These are phyloP conservation scores for Strigomonas culicis DNA, from an alignment of 208 protist genomes.

Conservation along the genomic window DNA sequence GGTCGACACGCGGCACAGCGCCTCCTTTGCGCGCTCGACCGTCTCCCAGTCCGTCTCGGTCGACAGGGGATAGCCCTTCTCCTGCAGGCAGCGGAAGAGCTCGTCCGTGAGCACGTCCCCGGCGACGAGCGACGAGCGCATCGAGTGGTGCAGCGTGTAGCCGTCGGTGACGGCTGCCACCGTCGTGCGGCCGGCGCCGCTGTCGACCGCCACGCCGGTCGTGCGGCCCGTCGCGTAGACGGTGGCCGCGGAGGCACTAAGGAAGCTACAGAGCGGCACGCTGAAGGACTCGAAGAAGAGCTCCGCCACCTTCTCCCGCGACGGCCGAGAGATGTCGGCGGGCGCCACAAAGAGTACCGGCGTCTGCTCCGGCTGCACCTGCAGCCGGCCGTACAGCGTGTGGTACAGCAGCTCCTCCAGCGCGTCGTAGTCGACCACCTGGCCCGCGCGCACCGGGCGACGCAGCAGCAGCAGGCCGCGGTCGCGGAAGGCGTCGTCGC, in stretches of 20 bases:
- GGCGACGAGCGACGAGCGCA: constrained; percentile 56
- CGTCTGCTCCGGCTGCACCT: constrained; percentile 46
- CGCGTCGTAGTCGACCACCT: constrained; percentile 66
- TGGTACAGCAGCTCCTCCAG: constrained; percentile 87
- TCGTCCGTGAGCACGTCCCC: constrained; percentile 81
- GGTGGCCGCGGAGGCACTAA: constrained; percentile 92
- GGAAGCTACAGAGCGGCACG: constrained; percentile 91
- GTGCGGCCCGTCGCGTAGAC: constrained; percentile 97
- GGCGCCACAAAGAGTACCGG: constrained; percentile 97
- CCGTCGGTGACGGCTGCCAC: constrained; percentile 98
- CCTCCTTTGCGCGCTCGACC: constrained; percentile 81
- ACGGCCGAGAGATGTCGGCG: constrained; percentile 91
- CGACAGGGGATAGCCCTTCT: constrained; percentile 90
- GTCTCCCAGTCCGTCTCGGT: constrained; percentile 50
- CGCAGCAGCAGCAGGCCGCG: constrained; percentile 46
- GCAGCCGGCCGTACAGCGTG: constrained; percentile 57
- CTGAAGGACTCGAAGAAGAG: constrained; percentile 98
- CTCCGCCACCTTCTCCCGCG: constrained; percentile 93
- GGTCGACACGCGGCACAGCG: constrained; percentile 61
- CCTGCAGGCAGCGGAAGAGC: constrained; percentile 49
- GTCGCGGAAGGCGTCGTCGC: constrained; percentile 60
- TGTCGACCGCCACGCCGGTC: constrained; percentile 98
- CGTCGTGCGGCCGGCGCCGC: constrained; percentile 98
- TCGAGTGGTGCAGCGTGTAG: constrained; percentile 76
- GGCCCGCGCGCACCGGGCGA: constrained; percentile 57